Evolutionary conservation across 1,139 yeast species (phyloP).

Genomic region (Hyphopichia burtonii): DNA sequence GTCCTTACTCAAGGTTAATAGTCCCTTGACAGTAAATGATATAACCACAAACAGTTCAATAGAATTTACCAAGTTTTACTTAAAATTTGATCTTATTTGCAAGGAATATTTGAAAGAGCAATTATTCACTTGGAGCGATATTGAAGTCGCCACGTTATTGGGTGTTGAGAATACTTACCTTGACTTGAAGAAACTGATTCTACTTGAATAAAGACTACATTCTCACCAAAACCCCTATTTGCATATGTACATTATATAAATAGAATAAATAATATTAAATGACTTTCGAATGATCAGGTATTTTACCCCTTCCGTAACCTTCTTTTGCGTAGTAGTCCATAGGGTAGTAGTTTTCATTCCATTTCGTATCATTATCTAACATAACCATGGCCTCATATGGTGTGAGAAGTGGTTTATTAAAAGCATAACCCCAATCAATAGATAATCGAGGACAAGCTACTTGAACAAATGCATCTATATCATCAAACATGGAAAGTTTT

Average conservation of each 20-base stretch:
- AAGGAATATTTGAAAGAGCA: constrained; percentile 39
- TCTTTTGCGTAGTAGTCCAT: constrained; percentile 93
- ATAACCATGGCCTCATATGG: constrained; percentile 97
- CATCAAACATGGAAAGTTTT: constrained; percentile 90
- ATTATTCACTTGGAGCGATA: constrained; percentile 50
- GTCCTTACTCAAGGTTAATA: constrained; percentile 54
- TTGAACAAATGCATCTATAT: constrained; percentile 92
- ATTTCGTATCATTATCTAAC: constrained; percentile 68
- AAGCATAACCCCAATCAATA: constrained; percentile 99
- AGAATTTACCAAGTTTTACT: constrained; percentile 52
- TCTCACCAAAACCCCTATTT: no score
- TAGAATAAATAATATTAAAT: background rate
- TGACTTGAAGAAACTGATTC: constrained; percentile 8
- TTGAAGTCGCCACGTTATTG: constrained; percentile 61
- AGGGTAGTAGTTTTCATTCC: constrained; percentile 72
- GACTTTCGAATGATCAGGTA: constrained; percentile 39
- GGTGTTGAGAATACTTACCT: constrained; percentile 50
- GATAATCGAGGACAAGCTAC: constrained; percentile 97
- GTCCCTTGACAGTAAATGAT: constrained; percentile 60
- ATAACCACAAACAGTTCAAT: constrained; percentile 50
- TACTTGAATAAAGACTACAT: constrained; percentile 4
- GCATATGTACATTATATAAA: background rate
- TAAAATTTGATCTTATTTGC: constrained; percentile 42
- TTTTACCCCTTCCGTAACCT: constrained; percentile 89
- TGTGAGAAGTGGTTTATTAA: constrained; percentile 84